Base-by-base conservation (phyloP, 257 asterid genomes). In the Fraxinus americana region DNA sequence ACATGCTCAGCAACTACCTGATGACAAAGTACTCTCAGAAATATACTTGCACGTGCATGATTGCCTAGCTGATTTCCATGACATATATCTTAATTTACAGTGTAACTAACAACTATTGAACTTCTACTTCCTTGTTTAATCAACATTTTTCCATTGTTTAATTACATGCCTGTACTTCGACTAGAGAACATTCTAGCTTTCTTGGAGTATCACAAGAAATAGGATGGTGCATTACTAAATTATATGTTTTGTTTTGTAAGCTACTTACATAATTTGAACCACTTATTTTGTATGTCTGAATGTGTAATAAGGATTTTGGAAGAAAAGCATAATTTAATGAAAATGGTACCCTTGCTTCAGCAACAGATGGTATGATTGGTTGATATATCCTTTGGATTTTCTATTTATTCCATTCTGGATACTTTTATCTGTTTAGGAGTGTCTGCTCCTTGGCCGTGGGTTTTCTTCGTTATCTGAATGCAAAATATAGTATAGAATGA, bases 1-100 rank as follows among this genome's bases (percentile, higher is more conserved):
- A 86, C 93, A 89, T 81, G 88, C 92, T 74, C 99, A 92, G 71
- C 97, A 54, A 85, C 85, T 91, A 85, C 94, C 90, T 71, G 98
- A 92, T 88, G 99, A 95, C 86, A 95, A 88, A 72, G 99, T 95
- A 93, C 65, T 73, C 65, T 71, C 84, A 79, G 59, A 80, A 41
- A 74, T 41, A 5, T 78, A 78, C 67, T 67, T 52, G 70, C 77
- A 74, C 78, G 43, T 86, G 84, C 87, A 76, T 79, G 76, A 68
- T 71, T 70, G 68, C 29, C 19, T 75, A 59, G 67, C 72, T 80
- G 61, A 72, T 80, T 66, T 43, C 68, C 32, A 59, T 21, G 29
- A 63, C 23, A 29, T 75, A 71, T 72, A 70, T 67, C 29, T 65
- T 72, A 50, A 69, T 74, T 61, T 78, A 59, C 61, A 25, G 41